Percentiles rank a stretch among this genome's conserved stretches.
Evolutionary conservation across 148 eudicot species (phyloP).

Genomic region (Rhododendron ferrugineum): DNA sequence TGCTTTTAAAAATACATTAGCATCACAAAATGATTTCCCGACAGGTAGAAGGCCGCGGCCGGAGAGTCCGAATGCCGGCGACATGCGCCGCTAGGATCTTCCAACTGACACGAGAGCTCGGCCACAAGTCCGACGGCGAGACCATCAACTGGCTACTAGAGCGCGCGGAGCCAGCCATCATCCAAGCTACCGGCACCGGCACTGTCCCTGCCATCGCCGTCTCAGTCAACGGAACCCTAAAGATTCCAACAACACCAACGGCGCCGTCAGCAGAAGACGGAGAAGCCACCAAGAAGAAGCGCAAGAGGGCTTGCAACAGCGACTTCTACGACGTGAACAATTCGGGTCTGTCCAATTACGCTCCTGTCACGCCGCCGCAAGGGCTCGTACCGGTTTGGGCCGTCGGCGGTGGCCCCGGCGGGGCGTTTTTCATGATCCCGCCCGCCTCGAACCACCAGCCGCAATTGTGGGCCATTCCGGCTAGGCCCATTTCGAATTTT

Average conservation of each 20-base stretch:
- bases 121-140: constrained; percentile 79
- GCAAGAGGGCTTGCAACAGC: constrained; percentile 26
- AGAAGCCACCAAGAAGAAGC: constrained; percentile 8
- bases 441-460: constrained; percentile 32
- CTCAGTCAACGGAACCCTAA: constrained; percentile 74
- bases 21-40: background rate
- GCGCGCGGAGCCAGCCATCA: constrained; percentile 74
- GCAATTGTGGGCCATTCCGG: constrained; percentile 77
- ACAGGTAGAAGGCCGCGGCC: constrained; percentile 65
- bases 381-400: constrained; percentile 71
- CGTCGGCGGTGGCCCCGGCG: constrained; percentile 16
- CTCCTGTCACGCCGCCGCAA: constrained; percentile 39
- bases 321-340: constrained; percentile 46
- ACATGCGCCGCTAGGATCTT: constrained; percentile 86
- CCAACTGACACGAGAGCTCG: constrained; percentile 76
- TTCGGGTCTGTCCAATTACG: constrained; percentile 11
- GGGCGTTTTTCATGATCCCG: constrained; percentile 26
- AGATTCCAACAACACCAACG: constrained; percentile 53
- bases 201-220: constrained; percentile 95
- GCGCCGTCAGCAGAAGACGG: background rate
- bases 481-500: constrained; percentile 39
- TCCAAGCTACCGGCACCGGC: constrained; percentile 87
- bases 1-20: background rate
- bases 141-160: constrained; percentile 80
- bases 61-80: constrained; percentile 89